Percentiles rank a stretch among this genome's conserved stretches.
Evolutionary conservation across 208 protist genomes (phyloP).

Genomic region (Acanthamoeba divionensis): DNA sequence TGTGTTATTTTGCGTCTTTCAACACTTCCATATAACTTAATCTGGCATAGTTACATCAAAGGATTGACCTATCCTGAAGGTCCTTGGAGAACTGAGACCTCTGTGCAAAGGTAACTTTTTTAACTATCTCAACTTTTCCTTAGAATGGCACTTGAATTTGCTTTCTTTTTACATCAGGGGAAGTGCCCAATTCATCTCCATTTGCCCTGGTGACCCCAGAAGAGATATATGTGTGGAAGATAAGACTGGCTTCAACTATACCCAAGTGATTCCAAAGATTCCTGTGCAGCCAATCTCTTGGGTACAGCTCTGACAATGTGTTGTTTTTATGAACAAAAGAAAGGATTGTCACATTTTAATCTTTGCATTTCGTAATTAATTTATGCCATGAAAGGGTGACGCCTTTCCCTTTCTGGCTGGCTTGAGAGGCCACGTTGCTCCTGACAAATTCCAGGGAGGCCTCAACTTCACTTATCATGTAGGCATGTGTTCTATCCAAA

Average conservation of each 20-base stretch:
- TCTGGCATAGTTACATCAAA: neutral
- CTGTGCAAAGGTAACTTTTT: too few species aligned
- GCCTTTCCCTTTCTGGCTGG: neutral
- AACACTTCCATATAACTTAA: neutral
- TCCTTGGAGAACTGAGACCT: conserved; percentile 5
- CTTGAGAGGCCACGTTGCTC: neutral
- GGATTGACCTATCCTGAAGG: neutral
- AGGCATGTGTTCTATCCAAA: neutral
- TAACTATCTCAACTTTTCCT: too few species aligned
- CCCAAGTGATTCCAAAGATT: neutral
- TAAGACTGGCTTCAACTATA: neutral
- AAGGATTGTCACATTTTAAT: neutral
- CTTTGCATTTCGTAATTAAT: neutral
- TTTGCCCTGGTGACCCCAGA: conserved; percentile 37
- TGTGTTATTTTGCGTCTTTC: neutral
- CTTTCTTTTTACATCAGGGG: too few species aligned
- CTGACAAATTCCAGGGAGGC: too few species aligned
- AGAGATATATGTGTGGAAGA: neutral
- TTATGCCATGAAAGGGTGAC: neutral
- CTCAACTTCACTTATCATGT: too few species aligned
- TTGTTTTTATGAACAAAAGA: too few species aligned
- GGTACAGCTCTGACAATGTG: too few species aligned
- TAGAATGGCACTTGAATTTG: too few species aligned
- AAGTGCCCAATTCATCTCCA: conserved; percentile 46
- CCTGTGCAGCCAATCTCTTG: neutral